Base-by-base conservation (phyloP, 208 protist species). In the Lotmaria passim region DNA sequence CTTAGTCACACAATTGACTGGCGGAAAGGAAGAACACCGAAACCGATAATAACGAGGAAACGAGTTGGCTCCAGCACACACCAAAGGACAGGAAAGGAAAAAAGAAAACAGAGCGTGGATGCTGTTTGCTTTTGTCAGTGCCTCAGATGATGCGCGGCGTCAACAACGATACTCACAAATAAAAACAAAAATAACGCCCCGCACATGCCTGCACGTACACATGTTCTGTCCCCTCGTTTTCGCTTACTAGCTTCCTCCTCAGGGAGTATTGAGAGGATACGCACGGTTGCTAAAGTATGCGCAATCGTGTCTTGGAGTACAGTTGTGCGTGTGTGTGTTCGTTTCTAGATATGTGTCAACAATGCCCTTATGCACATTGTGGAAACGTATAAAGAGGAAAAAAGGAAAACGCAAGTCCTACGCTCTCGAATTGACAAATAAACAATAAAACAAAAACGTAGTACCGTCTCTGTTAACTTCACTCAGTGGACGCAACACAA, bases 361-460 rank as follows among this genome's bases (percentile, higher is more conserved):
- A 58, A 26, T 30, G 33, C 14, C 7, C 46, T 51, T 23, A 50
- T 46, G 36, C 31, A 68, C 57, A n/a, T 24, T n/a, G 43, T 63
- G 65, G 50, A 24, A 71, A 66, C 23, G 52, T 38, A 50, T 55
- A 36, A 60, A 50, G 30, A 53, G 17, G 17, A 46, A 46, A 63
- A 63, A 63, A 63, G 30, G 6, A 59, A 59, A 59, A 59, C 15
- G 36, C 36, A 7, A 10, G 7, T 19, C 10, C 34, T 47, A 14
- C 21, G 3, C 2, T 65, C 36, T 31, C 50, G 28, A 36, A 36
- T 55, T 55, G 28, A 36, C 15, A 28, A 55, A 55, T 14, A 55
- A 17, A 55, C 38, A n/a, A n/a, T n/a, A n/a, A n/a, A n/a, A n/a
- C n/a, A n/a, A n/a, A n/a, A n/a, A n/a, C n/a, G n/a, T n/a, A n/a